Base-by-base conservation (phyloP, 106 monocot genomes). In the Dactylorhiza incarnata region DNA sequence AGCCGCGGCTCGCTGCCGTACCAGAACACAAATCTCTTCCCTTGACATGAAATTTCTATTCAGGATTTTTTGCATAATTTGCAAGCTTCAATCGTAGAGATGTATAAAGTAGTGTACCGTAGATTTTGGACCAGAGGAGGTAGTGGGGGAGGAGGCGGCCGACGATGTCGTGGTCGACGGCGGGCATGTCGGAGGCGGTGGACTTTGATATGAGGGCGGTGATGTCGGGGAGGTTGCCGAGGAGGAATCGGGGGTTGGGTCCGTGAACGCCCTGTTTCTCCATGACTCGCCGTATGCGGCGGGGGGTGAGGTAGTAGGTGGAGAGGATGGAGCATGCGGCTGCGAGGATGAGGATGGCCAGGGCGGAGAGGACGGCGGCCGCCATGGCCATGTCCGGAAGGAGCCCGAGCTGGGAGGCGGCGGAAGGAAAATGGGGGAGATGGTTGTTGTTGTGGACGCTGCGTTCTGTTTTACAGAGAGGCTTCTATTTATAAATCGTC, bases 1-100 rank as follows among this genome's bases (percentile, higher is more conserved):
- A 99, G 73, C 83, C 97, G 68, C 59, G 97, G 94, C 87, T 99
- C 97, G 77, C 89, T 94, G 14, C 94, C 93, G 55, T 89, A 91
- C 89, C 91, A 91, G 72, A 84, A 89, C n/a, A 94, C 52, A 81
- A 99, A 99, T 56, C 82, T 83, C 76, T 87, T 90, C 5, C 95
- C 95, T 95, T 59, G 0, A 69, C 44, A 17, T 15, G 15, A 68
- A 45, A 17, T 69, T 59, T 69, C 17, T 17, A 29, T 13, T 29
- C 29, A 29, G 29, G 29, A 29, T 29, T 29, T 0, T n/a, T n/a
- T n/a, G n/a, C n/a, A 29, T 29, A 29, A 29, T 29, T 29, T 29
- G 8, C 2, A 58, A 20, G 26, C 25, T 7, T 25, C n/a, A n/a
- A n/a, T n/a, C 25, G 9, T 26, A 11, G 61, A 25, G 9, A 23